Conservation (phyloP, 2,329 filamentous ascomycete species). For the Fusarium albidum region DNA sequence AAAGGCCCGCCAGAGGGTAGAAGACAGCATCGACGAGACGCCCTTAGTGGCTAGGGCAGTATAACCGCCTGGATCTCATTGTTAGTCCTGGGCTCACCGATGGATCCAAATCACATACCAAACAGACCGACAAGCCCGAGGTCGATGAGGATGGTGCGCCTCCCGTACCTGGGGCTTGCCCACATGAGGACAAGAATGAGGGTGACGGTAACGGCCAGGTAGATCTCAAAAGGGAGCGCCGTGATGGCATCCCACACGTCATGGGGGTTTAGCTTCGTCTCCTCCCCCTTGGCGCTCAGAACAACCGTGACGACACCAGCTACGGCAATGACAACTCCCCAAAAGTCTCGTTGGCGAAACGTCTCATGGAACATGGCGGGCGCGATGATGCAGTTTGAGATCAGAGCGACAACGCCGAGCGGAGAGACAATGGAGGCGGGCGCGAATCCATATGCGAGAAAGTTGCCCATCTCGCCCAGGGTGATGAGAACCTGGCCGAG, state of each 20-base stretch:
- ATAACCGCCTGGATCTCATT: conserved; percentile 75
- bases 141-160: conserved; percentile 87
- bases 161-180: conserved; percentile 84
- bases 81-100: conserved; percentile 14
- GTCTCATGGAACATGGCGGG: conserved; percentile 92
- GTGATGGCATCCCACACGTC: conserved; percentile 92
- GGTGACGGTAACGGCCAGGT: conserved; percentile 77
- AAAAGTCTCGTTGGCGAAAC: conserved; percentile 84
- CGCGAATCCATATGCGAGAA: conserved; percentile 96
- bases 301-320: conserved; percentile 92
- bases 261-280: conserved; percentile 88
- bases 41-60: conserved; percentile 98
- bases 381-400: conserved; percentile 97
- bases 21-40: conserved; percentile 92
- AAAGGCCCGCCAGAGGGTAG: conserved; percentile 86
- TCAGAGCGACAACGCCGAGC: conserved; percentile 92
- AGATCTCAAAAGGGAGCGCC: conserved; percentile 88
- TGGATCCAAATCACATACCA: conserved; percentile 63
- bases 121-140: conserved; percentile 92
- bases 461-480: conserved; percentile 93
- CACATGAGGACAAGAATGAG: conserved; percentile 83
- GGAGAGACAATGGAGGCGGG: conserved; percentile 97
- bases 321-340: conserved; percentile 88
- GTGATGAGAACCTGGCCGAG: conserved; percentile 91
- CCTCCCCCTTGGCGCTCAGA: conserved; percentile 86